Evolutionary conservation across 2,329 filamentous ascomycete species (phyloP).

Genomic region (Cladophialophora immunda): DNA sequence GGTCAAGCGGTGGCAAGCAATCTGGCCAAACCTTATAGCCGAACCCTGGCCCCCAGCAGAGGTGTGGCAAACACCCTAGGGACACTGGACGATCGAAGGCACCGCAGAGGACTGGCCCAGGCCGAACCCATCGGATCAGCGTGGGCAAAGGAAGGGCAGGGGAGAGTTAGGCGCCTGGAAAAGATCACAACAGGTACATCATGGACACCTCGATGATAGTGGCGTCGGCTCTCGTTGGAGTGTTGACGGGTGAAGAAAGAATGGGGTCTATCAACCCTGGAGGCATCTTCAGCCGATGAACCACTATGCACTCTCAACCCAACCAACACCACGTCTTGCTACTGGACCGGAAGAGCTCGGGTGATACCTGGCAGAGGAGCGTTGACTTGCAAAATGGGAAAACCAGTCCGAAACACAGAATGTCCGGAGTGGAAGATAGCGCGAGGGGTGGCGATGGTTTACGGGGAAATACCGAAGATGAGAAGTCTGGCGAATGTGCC

Average conservation of each 20-base stretch:
- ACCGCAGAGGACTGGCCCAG: neutral
- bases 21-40: conserved; percentile 6
- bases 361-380: neutral
- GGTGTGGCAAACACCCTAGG: neutral
- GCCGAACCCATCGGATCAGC: neutral
- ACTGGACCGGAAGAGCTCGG: neutral
- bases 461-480: neutral
- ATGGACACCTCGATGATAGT: neutral
- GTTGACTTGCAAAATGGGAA: neutral
- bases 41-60: neutral
- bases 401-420: too few species aligned
- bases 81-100: neutral
- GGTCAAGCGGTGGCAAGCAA: neutral
- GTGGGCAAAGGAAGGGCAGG: neutral
- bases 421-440: neutral
- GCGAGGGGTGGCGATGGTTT: neutral
- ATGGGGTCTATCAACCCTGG: neutral
- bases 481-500: neutral
- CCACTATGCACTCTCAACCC: neutral
- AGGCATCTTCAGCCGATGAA: neutral
- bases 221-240: neutral
- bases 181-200: neutral
- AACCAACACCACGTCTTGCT: neutral
- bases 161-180: too few species aligned
- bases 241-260: neutral